Evolutionary conservation across 345 rosid species (phyloP).

Genomic region (Cardamine occulta): DNA sequence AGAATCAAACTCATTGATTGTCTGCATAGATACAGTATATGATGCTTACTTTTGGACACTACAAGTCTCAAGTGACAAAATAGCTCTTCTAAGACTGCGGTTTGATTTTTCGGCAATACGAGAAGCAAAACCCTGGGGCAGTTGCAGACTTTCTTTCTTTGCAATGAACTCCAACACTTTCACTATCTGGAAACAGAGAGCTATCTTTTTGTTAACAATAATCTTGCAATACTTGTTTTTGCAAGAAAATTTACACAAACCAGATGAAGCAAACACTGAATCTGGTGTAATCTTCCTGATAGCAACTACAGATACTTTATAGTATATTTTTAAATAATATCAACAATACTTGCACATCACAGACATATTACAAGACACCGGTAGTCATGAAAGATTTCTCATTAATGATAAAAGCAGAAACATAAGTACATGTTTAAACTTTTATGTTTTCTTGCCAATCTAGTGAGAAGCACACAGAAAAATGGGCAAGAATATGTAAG

Average conservation of each 20-base stretch:
- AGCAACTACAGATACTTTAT: constrained; percentile 6
- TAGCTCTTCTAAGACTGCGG: constrained; percentile 84
- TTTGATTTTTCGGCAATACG: constrained; percentile 87
- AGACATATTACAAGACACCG: background rate
- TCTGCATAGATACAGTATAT: constrained; percentile 2
- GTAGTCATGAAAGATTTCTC: background rate
- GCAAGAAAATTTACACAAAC: constrained; percentile 8
- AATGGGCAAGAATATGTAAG: background rate
- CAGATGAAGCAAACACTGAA: constrained; percentile 16
- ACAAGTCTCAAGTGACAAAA: constrained; percentile 85
- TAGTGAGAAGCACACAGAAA: background rate
- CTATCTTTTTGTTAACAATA: background rate
- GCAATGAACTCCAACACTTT: constrained; percentile 83
- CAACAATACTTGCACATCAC: constrained; percentile 2
- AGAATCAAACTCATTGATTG: background rate
- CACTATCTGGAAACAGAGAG: constrained; percentile 58
- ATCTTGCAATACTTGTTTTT: background rate
- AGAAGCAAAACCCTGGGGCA: constrained; percentile 81
- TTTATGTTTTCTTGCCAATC: constrained; percentile 7
- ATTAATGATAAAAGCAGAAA: background rate
- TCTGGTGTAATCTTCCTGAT: constrained; percentile 10
- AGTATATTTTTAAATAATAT: background rate
- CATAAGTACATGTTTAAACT: background rate
- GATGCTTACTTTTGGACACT: constrained; percentile 80
- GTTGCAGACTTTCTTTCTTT: constrained; percentile 81